Conservation (phyloP, 192 early-diverging fungal genomes). For the Coemansia furcata region DNA sequence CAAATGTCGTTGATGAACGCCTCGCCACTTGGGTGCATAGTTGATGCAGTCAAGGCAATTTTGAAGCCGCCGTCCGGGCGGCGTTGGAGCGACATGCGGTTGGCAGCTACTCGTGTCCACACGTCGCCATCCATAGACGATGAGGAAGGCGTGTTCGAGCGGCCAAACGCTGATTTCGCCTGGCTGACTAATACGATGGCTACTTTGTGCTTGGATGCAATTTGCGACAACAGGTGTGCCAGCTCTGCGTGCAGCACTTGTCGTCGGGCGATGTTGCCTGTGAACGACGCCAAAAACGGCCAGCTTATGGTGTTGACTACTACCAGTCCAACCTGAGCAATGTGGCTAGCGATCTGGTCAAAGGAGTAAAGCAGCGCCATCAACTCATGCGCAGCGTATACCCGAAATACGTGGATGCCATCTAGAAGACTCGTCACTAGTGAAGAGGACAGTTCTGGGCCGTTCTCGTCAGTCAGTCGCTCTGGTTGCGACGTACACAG, state of each 20-base stretch:
- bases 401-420: slow-evolving; percentile 21
- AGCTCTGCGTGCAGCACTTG: slow-evolving; percentile 29
- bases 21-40: neutral
- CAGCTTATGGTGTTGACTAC: slow-evolving; percentile 36
- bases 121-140: slow-evolving; percentile 27
- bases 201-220: slow-evolving; percentile 20
- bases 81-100: slow-evolving; percentile 3
- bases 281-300: slow-evolving; percentile 36
- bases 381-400: slow-evolving; percentile 33
- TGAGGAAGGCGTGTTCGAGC: neutral
- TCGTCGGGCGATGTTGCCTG: slow-evolving; percentile 19
- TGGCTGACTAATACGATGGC: slow-evolving; percentile 37
- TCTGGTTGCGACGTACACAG: neutral
- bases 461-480: neutral
- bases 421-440: slow-evolving; percentile 1
- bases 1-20: neutral
- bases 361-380: slow-evolving; percentile 19
- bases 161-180: slow-evolving; percentile 13
- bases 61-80: neutral
- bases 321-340: slow-evolving; percentile 16
- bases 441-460: neutral
- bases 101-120: slow-evolving; percentile 22
- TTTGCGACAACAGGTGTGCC: slow-evolving; percentile 11
- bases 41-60: neutral
- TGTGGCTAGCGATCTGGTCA: slow-evolving; percentile 5